Conservation (phyloP, 2,329 filamentous ascomycete genomes). For the Neopestalotiopsis sp. region DNA sequence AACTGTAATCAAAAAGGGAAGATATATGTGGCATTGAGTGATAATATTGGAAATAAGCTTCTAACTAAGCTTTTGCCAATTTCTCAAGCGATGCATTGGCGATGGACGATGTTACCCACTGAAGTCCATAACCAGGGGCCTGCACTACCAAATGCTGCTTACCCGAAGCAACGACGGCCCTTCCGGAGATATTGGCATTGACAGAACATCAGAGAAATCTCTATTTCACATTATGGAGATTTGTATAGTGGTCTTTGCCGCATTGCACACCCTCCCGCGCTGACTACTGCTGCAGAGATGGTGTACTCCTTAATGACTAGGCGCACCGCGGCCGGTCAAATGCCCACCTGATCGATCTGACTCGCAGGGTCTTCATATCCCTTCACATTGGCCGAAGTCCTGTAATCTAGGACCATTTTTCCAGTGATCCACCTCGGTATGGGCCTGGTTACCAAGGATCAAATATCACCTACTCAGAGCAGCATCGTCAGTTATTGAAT, state of each 20-base stretch:
- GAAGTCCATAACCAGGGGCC: not conserved
- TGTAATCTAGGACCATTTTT: not conserved
- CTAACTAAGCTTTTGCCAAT: not conserved
- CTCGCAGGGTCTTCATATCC: not conserved
- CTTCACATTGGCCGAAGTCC: not conserved
- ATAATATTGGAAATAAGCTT: not conserved
- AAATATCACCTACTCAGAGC: not conserved
- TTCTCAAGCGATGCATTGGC: not conserved
- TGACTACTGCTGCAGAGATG: not conserved
- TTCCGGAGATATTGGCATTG: not conserved
- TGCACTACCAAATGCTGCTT: not conserved
- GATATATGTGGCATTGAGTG: not conserved
- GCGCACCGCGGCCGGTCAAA: not conserved
- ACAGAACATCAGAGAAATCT: not conserved
- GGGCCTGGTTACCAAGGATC: not conserved
- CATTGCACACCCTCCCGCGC: not conserved
- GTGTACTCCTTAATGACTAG: not conserved
- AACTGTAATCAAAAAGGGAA: not conserved
- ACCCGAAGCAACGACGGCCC: not conserved
- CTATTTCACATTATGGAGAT: not conserved
- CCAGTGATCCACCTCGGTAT: not conserved
- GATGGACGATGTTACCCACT: not conserved
- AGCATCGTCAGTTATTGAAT: constrained; percentile 1
- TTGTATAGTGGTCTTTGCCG: not conserved
- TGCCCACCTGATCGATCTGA: not conserved